Conservation (phyloP, 805 yeast genomes). For the Candida taoyuanica region DNA sequence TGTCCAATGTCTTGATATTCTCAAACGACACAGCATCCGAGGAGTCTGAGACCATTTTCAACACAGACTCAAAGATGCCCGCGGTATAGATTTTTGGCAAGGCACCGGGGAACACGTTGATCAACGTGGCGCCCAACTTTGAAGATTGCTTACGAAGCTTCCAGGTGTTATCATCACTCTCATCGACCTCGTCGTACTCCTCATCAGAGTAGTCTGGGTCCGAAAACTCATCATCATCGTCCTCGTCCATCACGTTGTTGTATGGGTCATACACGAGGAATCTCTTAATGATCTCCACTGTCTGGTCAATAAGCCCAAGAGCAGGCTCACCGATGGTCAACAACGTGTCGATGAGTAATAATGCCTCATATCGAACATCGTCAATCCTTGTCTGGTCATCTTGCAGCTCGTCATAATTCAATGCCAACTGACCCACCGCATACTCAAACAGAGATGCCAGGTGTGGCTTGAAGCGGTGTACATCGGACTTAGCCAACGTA, state of each 20-base stretch:
- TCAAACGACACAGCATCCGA: slow-evolving; percentile 49
- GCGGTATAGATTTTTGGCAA: slow-evolving; percentile 32
- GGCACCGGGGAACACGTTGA: slow-evolving; percentile 33
- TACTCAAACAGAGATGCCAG: slow-evolving; percentile 21
- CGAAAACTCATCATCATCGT: slow-evolving; percentile 34
- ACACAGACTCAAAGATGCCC: slow-evolving; percentile 29
- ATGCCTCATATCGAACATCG: slow-evolving; percentile 47
- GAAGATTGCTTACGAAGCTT: slow-evolving; percentile 53
- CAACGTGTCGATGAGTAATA: slow-evolving; percentile 37
- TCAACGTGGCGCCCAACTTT: slow-evolving; percentile 35
- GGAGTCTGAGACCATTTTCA: slow-evolving; percentile 37
- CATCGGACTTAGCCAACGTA: slow-evolving; percentile 28
- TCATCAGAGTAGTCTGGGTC: slow-evolving; percentile 45
- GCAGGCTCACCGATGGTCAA: slow-evolving; percentile 36
- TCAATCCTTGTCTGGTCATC: slow-evolving; percentile 41
- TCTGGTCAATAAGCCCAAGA: slow-evolving; percentile 24
- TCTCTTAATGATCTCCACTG: slow-evolving; percentile 27
- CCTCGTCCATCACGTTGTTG: slow-evolving; percentile 30
- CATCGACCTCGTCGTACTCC: slow-evolving; percentile 35
- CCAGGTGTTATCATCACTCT: slow-evolving; percentile 54
- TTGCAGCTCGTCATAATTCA: slow-evolving; percentile 28
- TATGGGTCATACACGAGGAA: slow-evolving; percentile 47
- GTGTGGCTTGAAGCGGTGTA: slow-evolving; percentile 21
- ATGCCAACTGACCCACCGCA: slow-evolving; percentile 23
- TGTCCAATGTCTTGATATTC: slow-evolving; percentile 40